Evolutionary conservation across 2,329 filamentous ascomycete genomes (phyloP).

Genomic region (Aspergillus spinulosporus): DNA sequence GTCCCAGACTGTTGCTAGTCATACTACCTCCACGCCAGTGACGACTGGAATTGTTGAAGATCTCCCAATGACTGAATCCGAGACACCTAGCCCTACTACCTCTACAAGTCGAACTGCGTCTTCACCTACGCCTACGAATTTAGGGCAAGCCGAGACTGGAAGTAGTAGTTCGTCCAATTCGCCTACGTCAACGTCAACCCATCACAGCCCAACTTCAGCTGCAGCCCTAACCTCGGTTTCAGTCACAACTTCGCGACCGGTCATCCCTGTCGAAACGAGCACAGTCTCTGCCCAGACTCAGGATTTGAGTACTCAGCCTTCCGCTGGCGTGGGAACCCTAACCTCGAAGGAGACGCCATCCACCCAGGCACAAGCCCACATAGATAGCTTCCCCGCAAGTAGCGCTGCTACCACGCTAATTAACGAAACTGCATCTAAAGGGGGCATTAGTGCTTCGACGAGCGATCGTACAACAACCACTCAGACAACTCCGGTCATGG

Average conservation of each 20-base stretch:
- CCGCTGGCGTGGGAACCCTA: not conserved
- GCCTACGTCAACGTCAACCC: not conserved
- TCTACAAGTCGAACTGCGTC: not conserved
- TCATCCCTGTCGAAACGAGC: not conserved
- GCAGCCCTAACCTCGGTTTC: not conserved
- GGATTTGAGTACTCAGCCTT: not conserved
- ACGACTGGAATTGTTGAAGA: slow-evolving; percentile 6
- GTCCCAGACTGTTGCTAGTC: not conserved
- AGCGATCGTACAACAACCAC: not conserved
- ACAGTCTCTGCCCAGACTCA: not conserved
- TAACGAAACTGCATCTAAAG: not conserved
- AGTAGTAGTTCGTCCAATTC: not conserved
- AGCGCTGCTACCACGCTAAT: not conserved
- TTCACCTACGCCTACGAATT: not conserved
- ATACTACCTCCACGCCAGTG: not conserved
- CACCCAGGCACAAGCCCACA: not conserved
- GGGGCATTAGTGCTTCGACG: not conserved
- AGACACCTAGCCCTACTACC: not conserved
- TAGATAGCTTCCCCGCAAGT: not conserved
- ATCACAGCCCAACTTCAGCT: not conserved
- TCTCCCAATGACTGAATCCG: not conserved
- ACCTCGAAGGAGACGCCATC: not conserved
- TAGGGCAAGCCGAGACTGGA: not conserved
- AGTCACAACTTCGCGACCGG: not conserved
- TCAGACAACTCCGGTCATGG: slow-evolving; percentile 3